Percentiles rank a stretch among this genome's conserved stretches.
phyloP scores from a whole-genome alignment of 2,329 filamentous ascomycete genomes.

The Colletotrichum melonis region DNA sequence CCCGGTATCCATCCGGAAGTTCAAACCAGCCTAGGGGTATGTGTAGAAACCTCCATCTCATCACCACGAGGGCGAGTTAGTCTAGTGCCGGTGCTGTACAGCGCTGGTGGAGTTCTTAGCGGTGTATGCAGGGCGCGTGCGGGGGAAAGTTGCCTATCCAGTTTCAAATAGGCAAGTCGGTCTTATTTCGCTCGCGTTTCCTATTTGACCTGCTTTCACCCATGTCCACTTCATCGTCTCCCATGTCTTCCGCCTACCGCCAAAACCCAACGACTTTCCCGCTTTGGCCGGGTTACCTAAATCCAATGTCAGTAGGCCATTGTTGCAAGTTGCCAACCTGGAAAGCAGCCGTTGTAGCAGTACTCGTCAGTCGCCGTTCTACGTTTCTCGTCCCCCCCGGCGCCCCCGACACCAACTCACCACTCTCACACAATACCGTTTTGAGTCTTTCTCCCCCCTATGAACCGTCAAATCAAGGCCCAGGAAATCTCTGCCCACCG shows the following conservation, averaged over 20 bases:
- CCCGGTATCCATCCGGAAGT: neutral
- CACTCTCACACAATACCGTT: neutral
- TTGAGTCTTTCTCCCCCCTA: slow-evolving; percentile 8
- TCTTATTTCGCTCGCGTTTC: slow-evolving; percentile 24
- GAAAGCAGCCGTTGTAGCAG: neutral
- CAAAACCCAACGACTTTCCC: neutral
- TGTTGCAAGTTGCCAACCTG: neutral
- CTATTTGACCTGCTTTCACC: slow-evolving; percentile 30
- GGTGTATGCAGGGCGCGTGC: slow-evolving; percentile 12
- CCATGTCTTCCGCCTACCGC: neutral
- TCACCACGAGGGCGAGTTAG: slow-evolving; percentile 4
- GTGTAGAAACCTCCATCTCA: neutral
- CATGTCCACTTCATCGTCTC: neutral
- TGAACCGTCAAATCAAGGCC: slow-evolving; percentile 15
- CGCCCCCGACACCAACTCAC: slow-evolving; percentile 7
- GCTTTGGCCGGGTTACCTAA: neutral
- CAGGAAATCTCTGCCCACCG: slow-evolving; percentile 9
- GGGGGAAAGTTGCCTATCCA: slow-evolving; percentile 18
- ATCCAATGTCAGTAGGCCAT: neutral
- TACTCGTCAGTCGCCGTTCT: neutral
- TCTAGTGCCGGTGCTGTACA: too few species aligned
- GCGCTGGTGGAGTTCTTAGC: slow-evolving; percentile 20
- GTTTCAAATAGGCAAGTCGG: slow-evolving; percentile 10
- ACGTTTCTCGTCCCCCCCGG: too few species aligned
- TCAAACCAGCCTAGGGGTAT: neutral